A percentile compares a stretch with the other conserved stretches of the same genome.
Conservation (phyloP, 1,284 basidiomycete genomes). For the Cutaneotrichosporon curvatum region DNA sequence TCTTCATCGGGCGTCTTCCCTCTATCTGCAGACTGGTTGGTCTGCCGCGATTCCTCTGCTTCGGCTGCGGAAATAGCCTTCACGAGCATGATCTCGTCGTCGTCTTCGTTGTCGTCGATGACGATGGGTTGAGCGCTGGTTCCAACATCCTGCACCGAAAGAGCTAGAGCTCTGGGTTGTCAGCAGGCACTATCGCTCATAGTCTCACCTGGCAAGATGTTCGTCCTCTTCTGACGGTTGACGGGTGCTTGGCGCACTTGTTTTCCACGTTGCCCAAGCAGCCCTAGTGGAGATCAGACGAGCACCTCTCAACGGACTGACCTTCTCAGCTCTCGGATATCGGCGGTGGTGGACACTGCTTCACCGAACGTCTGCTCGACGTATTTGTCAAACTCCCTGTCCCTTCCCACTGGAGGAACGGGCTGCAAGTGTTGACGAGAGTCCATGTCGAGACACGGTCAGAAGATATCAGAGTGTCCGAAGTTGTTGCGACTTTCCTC, state of each 20-base stretch:
- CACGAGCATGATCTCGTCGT: slow-evolving; percentile 26
- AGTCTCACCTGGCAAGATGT: slow-evolving; percentile 32
- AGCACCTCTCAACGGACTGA: slow-evolving; percentile 11
- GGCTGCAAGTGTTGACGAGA: background rate
- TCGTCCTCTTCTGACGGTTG: slow-evolving; percentile 25
- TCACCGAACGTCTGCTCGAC: slow-evolving; percentile 18
- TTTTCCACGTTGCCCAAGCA: slow-evolving; percentile 37
- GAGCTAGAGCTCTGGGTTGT: slow-evolving; percentile 21
- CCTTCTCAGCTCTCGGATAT: slow-evolving; percentile 27
- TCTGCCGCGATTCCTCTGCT: slow-evolving; percentile 21
- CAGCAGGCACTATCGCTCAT: background rate
- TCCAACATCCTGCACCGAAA: slow-evolving; percentile 21
- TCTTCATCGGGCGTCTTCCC: slow-evolving; percentile 40
- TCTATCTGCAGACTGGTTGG: slow-evolving; percentile 20
- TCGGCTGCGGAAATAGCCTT: slow-evolving; percentile 10
- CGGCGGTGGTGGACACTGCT: slow-evolving; percentile 18
- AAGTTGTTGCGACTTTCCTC: too few relatives aligned
- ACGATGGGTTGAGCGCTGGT: slow-evolving; percentile 1
- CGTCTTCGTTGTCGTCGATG: slow-evolving; percentile 18
- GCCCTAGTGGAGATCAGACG: slow-evolving; percentile 18
- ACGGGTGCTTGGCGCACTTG: slow-evolving; percentile 14
- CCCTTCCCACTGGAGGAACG: slow-evolving; percentile 22
- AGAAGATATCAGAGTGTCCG: too few relatives aligned
- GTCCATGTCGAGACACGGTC: too few relatives aligned
- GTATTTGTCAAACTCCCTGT: slow-evolving; percentile 33